Evolutionary conservation across 148 eudicot species (phyloP), one percentile per base, ranked within the genome.

Genomic region (Linanthus parryae): DNA sequence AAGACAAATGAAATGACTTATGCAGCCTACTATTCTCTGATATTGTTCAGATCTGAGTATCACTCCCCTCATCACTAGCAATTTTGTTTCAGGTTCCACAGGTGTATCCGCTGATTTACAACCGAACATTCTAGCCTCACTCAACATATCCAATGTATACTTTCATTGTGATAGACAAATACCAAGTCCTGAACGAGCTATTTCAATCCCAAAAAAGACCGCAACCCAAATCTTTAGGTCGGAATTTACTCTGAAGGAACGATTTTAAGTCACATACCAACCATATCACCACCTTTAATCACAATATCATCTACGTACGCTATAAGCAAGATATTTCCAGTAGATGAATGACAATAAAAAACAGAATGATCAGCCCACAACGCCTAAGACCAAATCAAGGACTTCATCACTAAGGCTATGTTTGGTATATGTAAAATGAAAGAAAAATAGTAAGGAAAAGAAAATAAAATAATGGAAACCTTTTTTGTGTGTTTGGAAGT

Each of bases 11-110:
- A n/a, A n/a, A n/a, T n/a, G n/a, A n/a, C n/a, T n/a, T n/a, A n/a
- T n/a, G n/a, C n/a, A n/a, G n/a, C n/a, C n/a, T n/a, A n/a, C n/a
- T n/a, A n/a, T n/a, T n/a, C n/a, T n/a, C n/a, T n/a, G n/a, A n/a
- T n/a, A n/a, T n/a, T n/a, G n/a, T n/a, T n/a, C n/a, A n/a, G n/a
- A n/a, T n/a, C n/a, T n/a, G n/a, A n/a, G n/a, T n/a, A n/a, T n/a
- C n/a, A n/a, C n/a, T n/a, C n/a, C n/a, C n/a, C n/a, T n/a, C n/a
- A n/a, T n/a, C n/a, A n/a, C n/a, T n/a, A n/a, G n/a, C n/a, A n/a
- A n/a, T n/a, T n/a, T n/a, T n/a, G n/a, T n/a, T n/a, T n/a, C n/a
- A 38, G 42, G 42, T 11, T 38, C 42, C 42, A 38, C 16, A 38
- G 42, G 42, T 4, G 42, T 4, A 3, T 38, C 42, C 12, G 16